phyloP scores from a whole-genome alignment of 2,329 filamentous ascomycete genomes.

The Phyllosticta paracitricarpa region DNA sequence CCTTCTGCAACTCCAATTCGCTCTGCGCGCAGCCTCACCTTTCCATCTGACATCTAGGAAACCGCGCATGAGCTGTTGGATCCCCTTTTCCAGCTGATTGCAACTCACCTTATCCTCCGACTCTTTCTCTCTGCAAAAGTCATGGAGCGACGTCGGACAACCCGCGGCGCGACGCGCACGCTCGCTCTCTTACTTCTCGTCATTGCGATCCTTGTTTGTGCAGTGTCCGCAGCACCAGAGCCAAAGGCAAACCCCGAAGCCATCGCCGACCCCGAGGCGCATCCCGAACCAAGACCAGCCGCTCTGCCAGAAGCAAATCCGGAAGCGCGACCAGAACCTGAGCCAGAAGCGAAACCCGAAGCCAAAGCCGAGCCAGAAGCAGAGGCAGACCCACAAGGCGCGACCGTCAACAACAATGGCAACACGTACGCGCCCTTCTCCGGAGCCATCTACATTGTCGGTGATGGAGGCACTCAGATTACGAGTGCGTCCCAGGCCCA shows the following conservation, averaged over 20 bases:
- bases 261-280: not conserved
- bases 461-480: slow-evolving; percentile 16
- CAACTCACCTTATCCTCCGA: not conserved
- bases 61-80: not conserved
- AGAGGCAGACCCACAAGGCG: not conserved
- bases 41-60: not conserved
- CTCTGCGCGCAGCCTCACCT: slow-evolving; percentile 5
- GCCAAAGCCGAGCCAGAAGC: not conserved
- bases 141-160: not conserved
- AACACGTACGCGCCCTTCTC: slow-evolving; percentile 28
- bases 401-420: not conserved
- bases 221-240: not conserved
- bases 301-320: not conserved
- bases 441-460: slow-evolving; percentile 27
- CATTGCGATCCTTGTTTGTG: not conserved
- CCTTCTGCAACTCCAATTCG: slow-evolving; percentile 12
- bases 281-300: not conserved
- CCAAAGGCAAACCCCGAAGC: not conserved
- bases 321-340: no score
- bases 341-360: not conserved
- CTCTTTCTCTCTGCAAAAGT: not conserved
- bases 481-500: slow-evolving; percentile 22
- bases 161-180: not conserved
- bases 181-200: not conserved
- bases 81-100: not conserved